phyloP scores from a whole-genome alignment of 345 rosid species.

The Eucalyptus erythrocorys region DNA sequence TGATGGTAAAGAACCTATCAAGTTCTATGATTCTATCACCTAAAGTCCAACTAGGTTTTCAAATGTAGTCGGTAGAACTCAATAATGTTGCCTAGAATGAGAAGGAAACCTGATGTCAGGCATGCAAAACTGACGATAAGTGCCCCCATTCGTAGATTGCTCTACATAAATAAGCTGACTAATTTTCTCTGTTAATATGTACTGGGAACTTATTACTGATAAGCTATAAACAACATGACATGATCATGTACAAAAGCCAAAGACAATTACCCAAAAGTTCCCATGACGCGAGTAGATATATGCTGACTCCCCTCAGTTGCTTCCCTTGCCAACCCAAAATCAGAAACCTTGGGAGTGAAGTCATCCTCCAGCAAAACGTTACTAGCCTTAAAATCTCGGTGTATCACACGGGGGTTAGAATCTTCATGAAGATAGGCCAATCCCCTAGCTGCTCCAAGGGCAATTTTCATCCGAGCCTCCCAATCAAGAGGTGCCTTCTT shows the following conservation, averaged over 20 bases:
- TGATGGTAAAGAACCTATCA: neutral
- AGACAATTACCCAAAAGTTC: conserved; percentile 82
- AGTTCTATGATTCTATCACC: neutral
- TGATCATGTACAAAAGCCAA: neutral
- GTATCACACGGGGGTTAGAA: conserved; percentile 96
- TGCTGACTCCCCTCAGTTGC: conserved; percentile 99
- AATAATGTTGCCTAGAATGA: neutral
- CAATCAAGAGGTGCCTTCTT: conserved; percentile 78
- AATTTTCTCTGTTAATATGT: neutral
- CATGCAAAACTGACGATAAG: neutral
- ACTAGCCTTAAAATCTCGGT: conserved; percentile 97
- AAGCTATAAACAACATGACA: neutral
- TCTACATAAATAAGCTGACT: neutral
- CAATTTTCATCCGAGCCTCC: conserved; percentile 94
- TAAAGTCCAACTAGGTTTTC: neutral
- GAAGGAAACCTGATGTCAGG: neutral
- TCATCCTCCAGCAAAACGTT: conserved; percentile 82
- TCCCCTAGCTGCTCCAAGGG: conserved; percentile 99
- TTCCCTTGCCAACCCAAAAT: conserved; percentile 99
- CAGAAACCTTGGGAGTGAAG: conserved; percentile 96
- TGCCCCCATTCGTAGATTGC: neutral
- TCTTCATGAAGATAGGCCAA: conserved; percentile 99
- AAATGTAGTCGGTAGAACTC: neutral
- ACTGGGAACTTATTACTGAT: neutral
- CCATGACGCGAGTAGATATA: conserved; percentile 97